Evolutionary conservation across 768 basidiomycete genomes (phyloP).

Genomic region (Kwoniella mangroviensis): DNA sequence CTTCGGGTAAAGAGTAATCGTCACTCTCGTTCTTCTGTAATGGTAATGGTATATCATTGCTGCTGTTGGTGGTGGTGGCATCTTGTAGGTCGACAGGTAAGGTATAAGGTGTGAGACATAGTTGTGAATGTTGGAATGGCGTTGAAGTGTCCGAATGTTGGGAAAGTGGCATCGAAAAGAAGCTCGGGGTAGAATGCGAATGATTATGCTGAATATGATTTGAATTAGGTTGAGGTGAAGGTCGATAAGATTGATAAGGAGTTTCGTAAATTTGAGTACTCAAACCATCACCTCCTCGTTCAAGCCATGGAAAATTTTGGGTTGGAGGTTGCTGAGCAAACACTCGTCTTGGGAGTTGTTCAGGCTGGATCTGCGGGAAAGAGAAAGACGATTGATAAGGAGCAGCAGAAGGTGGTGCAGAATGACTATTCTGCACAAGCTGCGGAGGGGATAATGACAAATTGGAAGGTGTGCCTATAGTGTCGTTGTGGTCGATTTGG

Average conservation of each 20-base stretch:
- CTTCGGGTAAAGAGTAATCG: not conserved
- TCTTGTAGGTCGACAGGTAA: not conserved
- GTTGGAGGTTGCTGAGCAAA: not conserved
- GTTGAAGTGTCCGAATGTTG: not conserved
- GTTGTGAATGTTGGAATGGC: slow-evolving; percentile 5
- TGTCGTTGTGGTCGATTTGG: not conserved
- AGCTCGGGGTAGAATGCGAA: slow-evolving; percentile 9
- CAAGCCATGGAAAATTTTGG: slow-evolving; percentile 1
- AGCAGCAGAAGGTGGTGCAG: slow-evolving; percentile 3
- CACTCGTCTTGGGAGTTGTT: not conserved
- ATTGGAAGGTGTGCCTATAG: not conserved
- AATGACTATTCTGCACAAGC: not conserved
- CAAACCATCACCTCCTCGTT: not conserved
- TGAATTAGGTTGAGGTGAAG: not conserved
- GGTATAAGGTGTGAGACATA: not conserved
- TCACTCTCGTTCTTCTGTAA: not conserved
- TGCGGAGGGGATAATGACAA: not conserved
- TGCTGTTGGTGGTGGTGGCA: not conserved
- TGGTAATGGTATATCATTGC: not conserved
- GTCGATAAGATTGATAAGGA: not conserved
- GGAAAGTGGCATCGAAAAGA: not conserved
- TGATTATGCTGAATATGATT: not conserved
- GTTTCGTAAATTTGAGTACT: slow-evolving; percentile 5
- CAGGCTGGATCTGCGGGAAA: not conserved
- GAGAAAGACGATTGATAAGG: slow-evolving; percentile 1